These are phyloP conservation scores for Dittrichia graveolens DNA, from an alignment of 129 eudicot species.

Conservation along the genomic window DNA sequence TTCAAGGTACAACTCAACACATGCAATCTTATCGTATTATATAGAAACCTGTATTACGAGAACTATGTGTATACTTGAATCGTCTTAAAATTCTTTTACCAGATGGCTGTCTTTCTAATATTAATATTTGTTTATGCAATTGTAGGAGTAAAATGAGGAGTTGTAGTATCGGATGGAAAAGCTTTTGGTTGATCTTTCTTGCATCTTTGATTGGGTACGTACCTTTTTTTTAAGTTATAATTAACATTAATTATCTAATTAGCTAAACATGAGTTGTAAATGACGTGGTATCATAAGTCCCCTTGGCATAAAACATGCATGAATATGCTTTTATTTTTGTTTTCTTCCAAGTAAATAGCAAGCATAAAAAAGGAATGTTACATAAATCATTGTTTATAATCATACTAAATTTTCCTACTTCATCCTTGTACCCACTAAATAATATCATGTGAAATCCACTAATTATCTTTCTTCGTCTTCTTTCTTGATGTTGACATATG, in stretches of 20 bases:
- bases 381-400: neutral
- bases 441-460: no score
- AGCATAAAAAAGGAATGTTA: slow-evolving; percentile 1
- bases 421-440: no score
- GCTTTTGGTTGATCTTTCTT: slow-evolving; percentile 64
- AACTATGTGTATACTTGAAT: neutral
- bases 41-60: neutral
- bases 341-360: neutral
- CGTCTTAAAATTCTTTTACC: neutral
- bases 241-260: neutral
- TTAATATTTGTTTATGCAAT: neutral
- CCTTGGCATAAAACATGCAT: neutral
- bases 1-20: slow-evolving; percentile 42
- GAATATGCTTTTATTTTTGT: neutral
- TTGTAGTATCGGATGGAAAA: slow-evolving; percentile 55
- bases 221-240: neutral
- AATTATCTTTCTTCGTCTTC: no score
- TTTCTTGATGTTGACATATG: no score
- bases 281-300: no score
- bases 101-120: neutral
- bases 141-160: slow-evolving; percentile 50
- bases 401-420: no score
- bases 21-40: neutral
- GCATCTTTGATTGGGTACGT: slow-evolving; percentile 67
- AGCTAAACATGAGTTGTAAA: neutral